These are phyloP conservation scores for Suillus cothurnatus DNA, from an alignment of 768 basidiomycete genomes.

Conservation along the genomic window DNA sequence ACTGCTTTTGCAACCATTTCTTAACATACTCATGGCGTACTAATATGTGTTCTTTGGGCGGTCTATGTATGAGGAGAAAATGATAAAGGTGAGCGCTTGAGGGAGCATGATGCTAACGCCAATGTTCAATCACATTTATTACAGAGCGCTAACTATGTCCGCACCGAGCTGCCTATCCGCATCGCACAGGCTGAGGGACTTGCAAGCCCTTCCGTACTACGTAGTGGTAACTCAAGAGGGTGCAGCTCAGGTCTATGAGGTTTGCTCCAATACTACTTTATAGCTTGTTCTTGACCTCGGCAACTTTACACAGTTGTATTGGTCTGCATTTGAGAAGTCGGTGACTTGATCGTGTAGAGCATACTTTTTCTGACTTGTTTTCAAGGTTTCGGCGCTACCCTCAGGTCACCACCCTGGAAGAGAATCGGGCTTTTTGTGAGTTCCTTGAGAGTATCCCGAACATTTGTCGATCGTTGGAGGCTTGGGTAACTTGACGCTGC, in stretches of 20 bases:
- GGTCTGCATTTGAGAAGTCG: slow-evolving; percentile 85
- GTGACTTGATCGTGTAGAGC: slow-evolving; percentile 13
- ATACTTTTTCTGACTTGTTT: slow-evolving; percentile 17
- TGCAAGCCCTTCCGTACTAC: slow-evolving; percentile 85
- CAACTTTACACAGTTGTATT: slow-evolving; percentile 66
- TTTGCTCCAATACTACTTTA: slow-evolving; percentile 35
- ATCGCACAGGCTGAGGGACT: slow-evolving; percentile 86
- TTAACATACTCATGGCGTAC: background rate
- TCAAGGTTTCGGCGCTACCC: slow-evolving; percentile 74
- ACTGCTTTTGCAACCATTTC: slow-evolving; percentile 14
- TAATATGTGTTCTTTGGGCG: slow-evolving; percentile 85
- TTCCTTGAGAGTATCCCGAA: slow-evolving; percentile 66
- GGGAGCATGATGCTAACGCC: background rate
- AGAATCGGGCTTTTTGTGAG: slow-evolving; percentile 78
- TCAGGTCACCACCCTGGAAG: slow-evolving; percentile 64
- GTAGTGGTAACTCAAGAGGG: slow-evolving; percentile 86
- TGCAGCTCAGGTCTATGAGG: slow-evolving; percentile 82
- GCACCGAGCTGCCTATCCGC: slow-evolving; percentile 84
- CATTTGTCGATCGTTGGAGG: no score
- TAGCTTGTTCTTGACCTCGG: background rate
- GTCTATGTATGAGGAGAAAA: slow-evolving; percentile 73
- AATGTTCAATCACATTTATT: background rate
- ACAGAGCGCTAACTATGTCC: slow-evolving; percentile 89
- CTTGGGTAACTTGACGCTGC: no score
- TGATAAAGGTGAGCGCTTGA: slow-evolving; percentile 60